A percentile compares a stretch with the other conserved stretches of the same genome.
Evolutionary conservation across 768 basidiomycete species (phyloP).

Genomic region (Pleurotus djamor): DNA sequence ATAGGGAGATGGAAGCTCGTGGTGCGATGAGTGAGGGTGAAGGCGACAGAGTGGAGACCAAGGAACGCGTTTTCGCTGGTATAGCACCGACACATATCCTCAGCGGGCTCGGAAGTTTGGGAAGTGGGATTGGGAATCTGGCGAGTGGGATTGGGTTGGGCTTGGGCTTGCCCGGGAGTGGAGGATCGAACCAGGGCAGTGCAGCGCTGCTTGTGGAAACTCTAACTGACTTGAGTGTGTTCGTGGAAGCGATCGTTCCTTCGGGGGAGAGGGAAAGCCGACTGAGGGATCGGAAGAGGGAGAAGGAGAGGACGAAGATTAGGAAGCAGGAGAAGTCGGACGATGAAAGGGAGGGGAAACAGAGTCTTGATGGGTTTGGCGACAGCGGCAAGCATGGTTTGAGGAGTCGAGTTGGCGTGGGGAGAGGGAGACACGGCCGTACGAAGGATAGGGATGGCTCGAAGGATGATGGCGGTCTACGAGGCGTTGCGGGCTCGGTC

Average conservation of each 20-base stretch:
- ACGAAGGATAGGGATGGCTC: conserved; percentile 25
- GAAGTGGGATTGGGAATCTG: conserved; percentile 26
- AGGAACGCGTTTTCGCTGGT: not conserved
- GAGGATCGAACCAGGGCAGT: conserved; percentile 26
- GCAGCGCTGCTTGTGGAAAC: conserved; percentile 41
- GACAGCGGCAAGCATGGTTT: conserved; percentile 19
- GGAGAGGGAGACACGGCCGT: conserved; percentile 10
- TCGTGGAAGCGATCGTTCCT: conserved; percentile 43
- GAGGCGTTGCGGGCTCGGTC: conserved; percentile 32
- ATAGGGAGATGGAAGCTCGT: not conserved
- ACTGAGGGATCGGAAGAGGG: conserved; percentile 10
- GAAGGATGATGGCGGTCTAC: not conserved
- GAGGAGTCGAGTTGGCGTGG: conserved; percentile 9
- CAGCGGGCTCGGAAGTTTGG: conserved; percentile 9
- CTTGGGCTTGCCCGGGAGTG: conserved; percentile 32
- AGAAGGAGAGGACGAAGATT: conserved; percentile 41
- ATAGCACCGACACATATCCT: not conserved
- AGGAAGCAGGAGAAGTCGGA: conserved; percentile 41
- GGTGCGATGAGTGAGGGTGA: conserved; percentile 7
- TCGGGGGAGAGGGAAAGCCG: conserved; percentile 27
- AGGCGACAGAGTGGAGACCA: not conserved
- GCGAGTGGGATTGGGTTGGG: conserved; percentile 42
- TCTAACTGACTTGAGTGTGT: conserved; percentile 48
- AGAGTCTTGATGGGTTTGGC: conserved; percentile 15
- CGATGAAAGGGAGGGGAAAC: conserved; percentile 16